Evolutionary conservation across 352 stramenopile genomes (phyloP), one percentile per base, ranked within the genome.

Genomic region (Phytophthora fragariae): DNA sequence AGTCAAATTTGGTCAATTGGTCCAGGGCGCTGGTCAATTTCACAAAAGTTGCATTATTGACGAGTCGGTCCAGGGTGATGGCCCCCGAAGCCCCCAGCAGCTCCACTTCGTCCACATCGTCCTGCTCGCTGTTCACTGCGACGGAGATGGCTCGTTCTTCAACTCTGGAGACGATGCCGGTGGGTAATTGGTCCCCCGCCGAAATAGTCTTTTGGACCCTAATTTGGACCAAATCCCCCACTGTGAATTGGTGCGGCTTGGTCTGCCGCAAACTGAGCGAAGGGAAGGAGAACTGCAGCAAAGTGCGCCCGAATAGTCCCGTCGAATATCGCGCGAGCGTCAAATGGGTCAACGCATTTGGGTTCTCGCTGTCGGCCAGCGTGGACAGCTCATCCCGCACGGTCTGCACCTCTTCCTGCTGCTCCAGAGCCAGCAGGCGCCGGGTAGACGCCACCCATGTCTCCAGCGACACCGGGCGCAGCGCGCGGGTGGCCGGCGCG

Each of bases 21-120:
- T 95, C 88, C 39, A 97, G 73, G 31, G 79, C 81, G 31, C 64
- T 77, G 0, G 79, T 80, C 53, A 97, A 74, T 67, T 96, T 96
- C 49, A 77, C 53, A 62, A 94, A 95, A 11, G 91, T 97, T 17
- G 89, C 89, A 54, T 94, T 94, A 74, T 97, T 98, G 33, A 91
- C 87, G 10, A 97, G 71, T 37, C 89, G 84, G 61, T 97, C 91
- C 21, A 97, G 70, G 17, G 88, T 90, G 3, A 95, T 61, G 0
- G 21, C 49, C 2, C 84, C 63, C 39, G 54, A 47, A 24, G 76
- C 64, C 6, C 59, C 35, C 9, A 84, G 57, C 39, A 89, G 58
- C 11, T 86, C 74, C 41, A 82, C 65, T 54, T 88, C 82, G 5
- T 94, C 86, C 33, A 87, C 63, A 8, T 94, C 82, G 11, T 92